Base-by-base conservation (phyloP, 78 protist genomes). In the Dictyostelium intermedium region DNA sequence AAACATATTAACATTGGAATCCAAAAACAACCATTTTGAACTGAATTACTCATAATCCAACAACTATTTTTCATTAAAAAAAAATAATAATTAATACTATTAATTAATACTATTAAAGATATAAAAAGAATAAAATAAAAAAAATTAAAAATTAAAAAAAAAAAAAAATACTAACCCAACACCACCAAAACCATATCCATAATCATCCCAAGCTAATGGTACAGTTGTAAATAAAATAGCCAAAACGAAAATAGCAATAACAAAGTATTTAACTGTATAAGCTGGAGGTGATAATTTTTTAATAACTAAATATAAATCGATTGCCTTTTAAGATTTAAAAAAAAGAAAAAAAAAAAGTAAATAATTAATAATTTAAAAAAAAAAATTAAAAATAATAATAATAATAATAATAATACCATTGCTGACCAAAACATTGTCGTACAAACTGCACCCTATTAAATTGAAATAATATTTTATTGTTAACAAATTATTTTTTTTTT, bases 141-240 rank as follows among this genome's bases (percentile, higher is more conserved):
- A 37, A 5, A 35, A 9, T 37, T 18, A 20, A 8, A 43, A 45
- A 5, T 76, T 20, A 20, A 56, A 14, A 20, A 50, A 50, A 16
- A 16, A 20, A 5, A 56, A 56, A 5, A 56, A n/a, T 84, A 83
- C 80, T 41, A 78, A 87, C 25, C 93, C 93, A 41, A 89, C 30
- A 27, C 94, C 94, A 30, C 94, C 94, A 80, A 69, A 37, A 5
- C 78, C 87, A 80, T 89, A 89, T 20, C 87, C 87, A 89, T 80
- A 89, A 32, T 80, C 66, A 45, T 89, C 82, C 16, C 60, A 56
- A n/a, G 70, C 47, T 30, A 89, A 9, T 37, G 94, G 94, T 18
- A 39, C 30, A 53, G 82, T 89, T 23, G 94, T 41, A 25, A 89
- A 45, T 8, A 47, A 23, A 1, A 89, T 11, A 0, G 94, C 82